Evolutionary conservation across 352 stramenopile species (phyloP).

Genomic region (Globisporangium takayamanum): DNA sequence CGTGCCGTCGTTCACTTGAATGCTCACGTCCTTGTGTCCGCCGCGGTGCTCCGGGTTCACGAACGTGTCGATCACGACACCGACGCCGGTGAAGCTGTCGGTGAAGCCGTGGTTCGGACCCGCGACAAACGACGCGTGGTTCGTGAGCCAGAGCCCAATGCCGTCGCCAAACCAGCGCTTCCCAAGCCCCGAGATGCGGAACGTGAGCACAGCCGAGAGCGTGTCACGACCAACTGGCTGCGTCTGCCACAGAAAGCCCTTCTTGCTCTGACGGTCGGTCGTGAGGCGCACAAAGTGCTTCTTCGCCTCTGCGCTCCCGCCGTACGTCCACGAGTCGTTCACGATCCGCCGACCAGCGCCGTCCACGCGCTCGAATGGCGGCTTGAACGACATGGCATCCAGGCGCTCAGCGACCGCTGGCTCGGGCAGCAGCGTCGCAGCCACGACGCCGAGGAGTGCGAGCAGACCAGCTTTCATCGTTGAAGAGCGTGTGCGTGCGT

Average conservation of each 20-base stretch:
- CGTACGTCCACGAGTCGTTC: slow-evolving; percentile 71
- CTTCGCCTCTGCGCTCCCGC: slow-evolving; percentile 69
- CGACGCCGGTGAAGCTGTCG: slow-evolving; percentile 68
- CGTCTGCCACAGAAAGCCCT: slow-evolving; percentile 73
- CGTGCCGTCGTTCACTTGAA: slow-evolving; percentile 76
- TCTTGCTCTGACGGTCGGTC: slow-evolving; percentile 83
- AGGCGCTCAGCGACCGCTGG: slow-evolving; percentile 22
- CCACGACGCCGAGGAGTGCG: background rate
- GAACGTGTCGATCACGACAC: slow-evolving; percentile 82
- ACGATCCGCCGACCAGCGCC: slow-evolving; percentile 51
- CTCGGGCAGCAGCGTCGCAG: background rate
- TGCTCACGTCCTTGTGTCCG: slow-evolving; percentile 78
- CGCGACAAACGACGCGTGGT: slow-evolving; percentile 41
- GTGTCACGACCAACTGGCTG: slow-evolving; percentile 41
- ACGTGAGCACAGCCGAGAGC: slow-evolving; percentile 65
- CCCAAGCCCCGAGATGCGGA: slow-evolving; percentile 76
- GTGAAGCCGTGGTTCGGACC: slow-evolving; percentile 76
- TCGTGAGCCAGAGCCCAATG: slow-evolving; percentile 79
- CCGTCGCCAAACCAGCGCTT: slow-evolving; percentile 84
- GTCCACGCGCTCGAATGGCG: slow-evolving; percentile 66
- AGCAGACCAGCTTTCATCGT: background rate
- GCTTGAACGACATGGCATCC: slow-evolving; percentile 73
- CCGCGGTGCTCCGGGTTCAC: slow-evolving; percentile 78
- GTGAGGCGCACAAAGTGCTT: slow-evolving; percentile 86
- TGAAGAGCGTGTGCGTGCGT: background rate